Base-by-base conservation (phyloP, 108 stramenopile genomes). In the Seminavis robusta region DNA sequence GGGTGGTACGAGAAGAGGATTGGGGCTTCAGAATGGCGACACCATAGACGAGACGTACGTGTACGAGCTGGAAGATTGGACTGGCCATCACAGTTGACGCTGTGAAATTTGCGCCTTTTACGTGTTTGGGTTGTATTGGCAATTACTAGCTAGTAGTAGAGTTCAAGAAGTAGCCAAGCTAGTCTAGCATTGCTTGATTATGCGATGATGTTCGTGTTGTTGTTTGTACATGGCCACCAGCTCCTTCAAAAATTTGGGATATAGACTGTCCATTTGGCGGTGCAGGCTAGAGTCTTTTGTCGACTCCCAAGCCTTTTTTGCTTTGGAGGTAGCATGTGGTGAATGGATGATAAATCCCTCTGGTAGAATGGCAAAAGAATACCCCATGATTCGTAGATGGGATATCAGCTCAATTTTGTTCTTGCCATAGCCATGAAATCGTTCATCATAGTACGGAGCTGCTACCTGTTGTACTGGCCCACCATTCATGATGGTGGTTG, bases 381-480 rank as follows among this genome's bases (percentile, higher is more conserved):
- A 72, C 4, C 82, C 77, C 38, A 59, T 47, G 33, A 67, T 71
- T 19, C 92, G 77, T 19, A 94, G 56, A 56, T 90, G 88, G 1
- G 81, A 76, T 31, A 94, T 67, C 56, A 83, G 69, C 49, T 86
- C 72, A 55, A 94, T 91, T 50, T 94, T 94, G 67, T 94, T 94
- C 57, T 94, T 94, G 29, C 93, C 93, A 55, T 94, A 94, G 7
- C 90, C 81, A 48, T 75, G 62, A 50, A 94, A 94, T 43, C 93
- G 67, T 60, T 94, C 93, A 51, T 94, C 93, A 61, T 91, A 94
- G 56, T 89, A 88, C 3, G 81, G 83, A 7, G 84, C 45, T 43
- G 42, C 42, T 6, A 6, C 15, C 20, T n/a, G 42, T 6, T 39
- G 27, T 19, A 57, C 56, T 29, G 57, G 23, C 15, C 5, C 48